A percentile compares a stretch with the other conserved stretches of the same genome.
These are phyloP conservation scores for Hebeloma cylindrosporum DNA, from an alignment of 768 basidiomycete species.

Conservation along the genomic window DNA sequence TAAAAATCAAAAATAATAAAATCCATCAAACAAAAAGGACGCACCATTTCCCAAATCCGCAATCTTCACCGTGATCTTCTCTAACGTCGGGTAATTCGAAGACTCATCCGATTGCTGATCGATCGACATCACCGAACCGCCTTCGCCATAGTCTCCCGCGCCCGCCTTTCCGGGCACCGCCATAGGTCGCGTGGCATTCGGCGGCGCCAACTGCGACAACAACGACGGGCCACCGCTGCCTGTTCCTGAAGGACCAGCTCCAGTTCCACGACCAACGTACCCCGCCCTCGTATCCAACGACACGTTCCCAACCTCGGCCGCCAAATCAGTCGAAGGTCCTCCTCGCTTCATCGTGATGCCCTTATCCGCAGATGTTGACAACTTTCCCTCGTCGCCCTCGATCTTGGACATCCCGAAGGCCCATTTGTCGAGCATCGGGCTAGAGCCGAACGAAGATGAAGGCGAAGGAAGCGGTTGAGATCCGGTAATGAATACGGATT, in stretches of 20 bases:
- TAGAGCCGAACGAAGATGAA: conserved; percentile 65
- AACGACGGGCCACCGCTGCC: conserved; percentile 59
- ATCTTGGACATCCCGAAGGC: conserved; percentile 94
- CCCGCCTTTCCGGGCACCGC: conserved; percentile 22
- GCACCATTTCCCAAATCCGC: conserved; percentile 95
- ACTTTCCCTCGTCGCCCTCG: conserved; percentile 27
- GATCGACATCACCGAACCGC: conserved; percentile 33
- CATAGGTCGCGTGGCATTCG: conserved; percentile 27
- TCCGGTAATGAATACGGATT: conserved; percentile 80
- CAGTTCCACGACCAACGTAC: conserved; percentile 27
- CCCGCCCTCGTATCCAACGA: conserved; percentile 34
- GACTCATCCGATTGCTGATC: conserved; percentile 35
- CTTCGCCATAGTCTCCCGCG: conserved; percentile 15
- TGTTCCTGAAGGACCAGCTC: too few relatives aligned
- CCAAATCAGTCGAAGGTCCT: conserved; percentile 33
- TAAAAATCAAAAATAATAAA: not conserved
- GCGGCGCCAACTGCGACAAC: conserved; percentile 67
- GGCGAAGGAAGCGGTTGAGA: conserved; percentile 92
- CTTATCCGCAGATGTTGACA: conserved; percentile 24
- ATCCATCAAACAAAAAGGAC: conserved; percentile 25
- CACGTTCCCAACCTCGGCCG: conserved; percentile 40
- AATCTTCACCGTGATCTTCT: conserved; percentile 94
- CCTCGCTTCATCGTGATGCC: conserved; percentile 19
- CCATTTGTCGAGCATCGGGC: conserved; percentile 80
- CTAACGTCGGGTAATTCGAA: conserved; percentile 10